Conservation (phyloP, 495 filamentous ascomycete species). For the Neurospora sp. region DNA sequence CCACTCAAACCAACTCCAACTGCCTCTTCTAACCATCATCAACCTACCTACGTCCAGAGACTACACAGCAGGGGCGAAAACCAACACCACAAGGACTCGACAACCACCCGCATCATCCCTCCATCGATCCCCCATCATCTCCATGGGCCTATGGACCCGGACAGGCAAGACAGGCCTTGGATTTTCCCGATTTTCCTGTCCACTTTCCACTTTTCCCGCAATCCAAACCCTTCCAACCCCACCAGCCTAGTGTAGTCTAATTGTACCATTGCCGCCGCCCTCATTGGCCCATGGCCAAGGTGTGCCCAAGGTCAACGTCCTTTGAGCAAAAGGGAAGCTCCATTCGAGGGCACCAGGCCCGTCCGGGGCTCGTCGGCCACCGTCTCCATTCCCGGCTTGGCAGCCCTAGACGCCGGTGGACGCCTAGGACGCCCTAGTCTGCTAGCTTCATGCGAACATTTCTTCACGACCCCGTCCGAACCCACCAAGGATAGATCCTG, state of each 20-base stretch:
- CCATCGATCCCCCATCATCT: neutral
- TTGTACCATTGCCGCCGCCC: neutral
- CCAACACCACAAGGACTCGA: neutral
- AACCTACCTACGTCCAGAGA: neutral
- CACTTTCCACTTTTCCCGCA: neutral
- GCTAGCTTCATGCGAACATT: neutral
- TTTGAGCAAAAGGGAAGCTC: neutral
- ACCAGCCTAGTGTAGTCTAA: neutral
- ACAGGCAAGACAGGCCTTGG: neutral
- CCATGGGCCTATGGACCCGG: neutral
- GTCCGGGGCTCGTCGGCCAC: neutral
- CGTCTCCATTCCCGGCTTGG: neutral
- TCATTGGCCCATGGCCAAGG: neutral
- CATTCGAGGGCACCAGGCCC: neutral
- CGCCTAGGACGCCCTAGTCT: neutral
- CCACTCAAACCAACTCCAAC: neutral
- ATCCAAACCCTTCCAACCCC: neutral
- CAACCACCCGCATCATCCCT: neutral
- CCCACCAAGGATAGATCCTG: neutral
- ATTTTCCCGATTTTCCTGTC: neutral
- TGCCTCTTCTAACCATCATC: neutral
- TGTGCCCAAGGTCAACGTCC: neutral
- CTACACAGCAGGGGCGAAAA: neutral
- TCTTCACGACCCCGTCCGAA: neutral
- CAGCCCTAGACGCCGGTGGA: neutral